Evolutionary conservation across 345 rosid species (phyloP), one percentile per base, ranked within the genome.

Genomic region (Heritiera fomes): DNA sequence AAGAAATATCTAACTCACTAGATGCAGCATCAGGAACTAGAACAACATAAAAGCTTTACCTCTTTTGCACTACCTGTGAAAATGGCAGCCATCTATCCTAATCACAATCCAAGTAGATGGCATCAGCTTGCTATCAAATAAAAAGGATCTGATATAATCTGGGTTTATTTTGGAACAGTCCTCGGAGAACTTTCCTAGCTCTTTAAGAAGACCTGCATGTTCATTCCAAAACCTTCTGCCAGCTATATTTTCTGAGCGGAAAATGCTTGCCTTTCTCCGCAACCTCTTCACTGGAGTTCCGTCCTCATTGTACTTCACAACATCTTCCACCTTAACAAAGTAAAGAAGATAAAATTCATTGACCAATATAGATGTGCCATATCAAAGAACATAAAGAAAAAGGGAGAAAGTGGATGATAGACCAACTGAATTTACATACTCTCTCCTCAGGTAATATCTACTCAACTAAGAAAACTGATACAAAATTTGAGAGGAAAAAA

Each of bases 1-100:
- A 82, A 60, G 40, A 67, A 61, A 15, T 5, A 50, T 69, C 62
- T 17, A 53, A 71, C 59, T 2, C 20, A 43, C 17, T 77, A 49
- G 38, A 46, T 45, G 40, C 38, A 34, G 38, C 38, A 34, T 34
- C 38, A 34, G 3, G 38, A 34, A 34, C 38, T 34, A 34, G 38
- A 34, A 34, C 38, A 34, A 34, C 41, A 50, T 30, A 32, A 45
- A 17, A 14, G 63, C 30, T 75, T 86, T 85, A 92, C 98, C 97
- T 88, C 90, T 93, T 65, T 40, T 40, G 49, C 30, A 40, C 17
- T 66, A 66, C 73, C 97, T 89, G 90, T 95, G 99, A 87, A 95
- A 95, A 80, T 95, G 97, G 81, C 95, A 92, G 78, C 99, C 99
- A 82, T 95, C 99, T 80, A 93, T 89, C 83, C 99, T 88, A 75